These are phyloP conservation scores for Silene coronaria DNA, from an alignment of 179 eudicot genomes.

Conservation along the genomic window DNA sequence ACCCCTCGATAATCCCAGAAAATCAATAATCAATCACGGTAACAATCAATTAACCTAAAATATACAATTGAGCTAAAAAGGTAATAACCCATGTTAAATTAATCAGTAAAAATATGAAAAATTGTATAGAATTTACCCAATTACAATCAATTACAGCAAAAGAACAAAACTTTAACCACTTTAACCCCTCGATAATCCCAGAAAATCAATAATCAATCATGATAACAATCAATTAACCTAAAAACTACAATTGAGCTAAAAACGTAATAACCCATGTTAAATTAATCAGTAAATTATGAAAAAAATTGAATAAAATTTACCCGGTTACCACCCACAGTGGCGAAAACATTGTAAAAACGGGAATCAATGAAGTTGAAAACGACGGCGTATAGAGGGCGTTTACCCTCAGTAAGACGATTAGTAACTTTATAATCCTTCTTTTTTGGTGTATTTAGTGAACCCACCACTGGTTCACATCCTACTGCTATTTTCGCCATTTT, in stretches of 20 bases:
- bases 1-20: no score
- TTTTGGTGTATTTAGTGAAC: constrained; percentile 63
- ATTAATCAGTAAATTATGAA: neutral
- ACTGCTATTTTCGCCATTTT: constrained; percentile 47
- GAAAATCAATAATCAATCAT: neutral
- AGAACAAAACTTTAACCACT: no score
- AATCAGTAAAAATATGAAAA: no score
- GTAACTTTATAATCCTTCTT: constrained; percentile 85
- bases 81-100: neutral
- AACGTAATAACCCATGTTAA: neutral
- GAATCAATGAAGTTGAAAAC: constrained; percentile 92
- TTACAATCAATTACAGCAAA: no score
- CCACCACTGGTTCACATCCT: constrained; percentile 87
- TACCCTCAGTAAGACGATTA: constrained; percentile 91
- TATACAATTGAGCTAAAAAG: neutral
- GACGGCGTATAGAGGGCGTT: constrained; percentile 89
- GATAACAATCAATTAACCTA: neutral
- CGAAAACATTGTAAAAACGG: constrained; percentile 75
- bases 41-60: neutral
- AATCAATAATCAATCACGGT: neutral
- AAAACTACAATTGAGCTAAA: neutral
- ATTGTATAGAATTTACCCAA: constrained; percentile 36
- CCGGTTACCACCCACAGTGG: constrained; percentile 90
- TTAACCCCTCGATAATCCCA: no score
- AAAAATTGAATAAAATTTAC: constrained; percentile 23